phyloP scores from a whole-genome alignment of 345 rosid genomes.

The Acer yangbiense region DNA sequence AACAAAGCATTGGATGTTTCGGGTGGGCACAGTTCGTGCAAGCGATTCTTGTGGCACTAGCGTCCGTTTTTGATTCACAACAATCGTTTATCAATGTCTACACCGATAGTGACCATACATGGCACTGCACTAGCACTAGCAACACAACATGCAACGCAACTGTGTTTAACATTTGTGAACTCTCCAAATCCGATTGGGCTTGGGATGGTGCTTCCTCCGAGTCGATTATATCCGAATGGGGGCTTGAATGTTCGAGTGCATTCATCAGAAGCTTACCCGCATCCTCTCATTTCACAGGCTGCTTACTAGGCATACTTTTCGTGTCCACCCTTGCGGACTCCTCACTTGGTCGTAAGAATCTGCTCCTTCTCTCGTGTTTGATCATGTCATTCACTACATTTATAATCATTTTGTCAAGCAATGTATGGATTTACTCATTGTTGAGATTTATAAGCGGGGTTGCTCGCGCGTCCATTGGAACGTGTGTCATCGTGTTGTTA shows the following conservation, averaged over 20 bases:
- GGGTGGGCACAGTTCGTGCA: constrained; percentile 47
- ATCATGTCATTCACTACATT: constrained; percentile 42
- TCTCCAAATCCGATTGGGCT: constrained; percentile 42
- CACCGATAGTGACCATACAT: constrained; percentile 50
- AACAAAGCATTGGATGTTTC: constrained; percentile 33
- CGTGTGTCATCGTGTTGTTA: constrained; percentile 34
- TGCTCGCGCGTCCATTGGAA: neutral
- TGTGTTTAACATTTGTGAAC: constrained; percentile 33
- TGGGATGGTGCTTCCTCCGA: constrained; percentile 37
- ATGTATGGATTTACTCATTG: constrained; percentile 44
- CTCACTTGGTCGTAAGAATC: constrained; percentile 54
- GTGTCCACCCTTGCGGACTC: constrained; percentile 55
- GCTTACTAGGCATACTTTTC: constrained; percentile 52
- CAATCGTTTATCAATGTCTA: constrained; percentile 63
- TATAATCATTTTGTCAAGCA: constrained; percentile 34
- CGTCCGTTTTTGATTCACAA: constrained; percentile 61
- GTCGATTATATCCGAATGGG: constrained; percentile 57
- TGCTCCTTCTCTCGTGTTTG: constrained; percentile 45
- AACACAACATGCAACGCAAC: constrained; percentile 21
- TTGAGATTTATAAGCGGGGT: constrained; percentile 15
- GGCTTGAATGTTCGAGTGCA: constrained; percentile 48
- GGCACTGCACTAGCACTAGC: constrained; percentile 43
- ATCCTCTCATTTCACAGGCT: constrained; percentile 57
- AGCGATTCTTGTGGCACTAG: constrained; percentile 48
- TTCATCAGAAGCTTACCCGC: constrained; percentile 54